Base-by-base conservation (phyloP, 352 stramenopile species). In the Peronospora farinosa region DNA sequence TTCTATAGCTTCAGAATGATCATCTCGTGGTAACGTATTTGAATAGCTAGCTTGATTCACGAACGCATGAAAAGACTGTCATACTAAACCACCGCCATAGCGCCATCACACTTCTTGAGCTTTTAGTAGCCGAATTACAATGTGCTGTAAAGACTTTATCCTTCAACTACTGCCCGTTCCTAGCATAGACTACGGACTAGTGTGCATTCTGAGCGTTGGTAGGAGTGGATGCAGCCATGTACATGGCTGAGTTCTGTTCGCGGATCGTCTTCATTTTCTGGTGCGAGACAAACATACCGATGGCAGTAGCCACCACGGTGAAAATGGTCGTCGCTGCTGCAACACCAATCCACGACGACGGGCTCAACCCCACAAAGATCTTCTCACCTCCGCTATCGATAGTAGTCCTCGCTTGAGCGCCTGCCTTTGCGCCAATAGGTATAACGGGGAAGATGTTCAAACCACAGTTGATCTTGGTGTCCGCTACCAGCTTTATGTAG, bases 371-470 rank as follows among this genome's bases (percentile, higher is more conserved):
- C 2, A 87, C 45, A 48, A 91, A 82, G 8, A 74, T 51, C 52
- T 83, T 76, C 23, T 69, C 67, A 13, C 80, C 80, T 31, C 80
- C 80, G n/a, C 78, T 78, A 42, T 91, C 78, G 3, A 91, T 65
- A 33, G 51, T 47, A 13, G 61, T 66, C 2, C 60, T 64, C 15
- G 62, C 65, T 7, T 76, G 63, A 7, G 66, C 63, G 37, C 74
- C 67, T 6, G 72, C 66, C 12, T 67, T 68, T 9, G 80, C 80
- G 15, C 80, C 80, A 0, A 66, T 67, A 2, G 78, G 78, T 39
- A 85, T 74, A 3, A 89, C 78, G 1, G 80, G 80, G 49, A 89
- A 91, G 10, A 91, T 70, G 40, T 88, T 89, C 33, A 91, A 63
- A 0, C 80, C 78, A 47, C 80, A 91, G 57, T 91, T 91, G 25